Evolutionary conservation across 2,329 filamentous ascomycete genomes (phyloP).

Genomic region (Colletotrichum endophyticum): DNA sequence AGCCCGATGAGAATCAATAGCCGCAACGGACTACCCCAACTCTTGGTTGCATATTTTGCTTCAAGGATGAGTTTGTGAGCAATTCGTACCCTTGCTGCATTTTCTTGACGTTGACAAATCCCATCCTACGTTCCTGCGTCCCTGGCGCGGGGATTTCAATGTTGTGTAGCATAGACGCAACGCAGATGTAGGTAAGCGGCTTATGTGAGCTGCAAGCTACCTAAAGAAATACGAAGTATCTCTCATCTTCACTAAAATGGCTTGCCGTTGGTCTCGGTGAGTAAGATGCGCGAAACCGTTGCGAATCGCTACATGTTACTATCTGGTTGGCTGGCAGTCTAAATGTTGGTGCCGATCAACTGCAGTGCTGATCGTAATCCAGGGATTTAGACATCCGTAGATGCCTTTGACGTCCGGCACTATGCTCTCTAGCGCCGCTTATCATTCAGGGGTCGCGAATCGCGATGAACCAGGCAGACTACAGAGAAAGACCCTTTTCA

Average conservation of each 20-base stretch:
- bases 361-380: not conserved
- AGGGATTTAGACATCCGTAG: not conserved
- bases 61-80: not conserved
- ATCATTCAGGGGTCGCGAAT: not conserved
- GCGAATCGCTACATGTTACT: not conserved
- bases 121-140: not conserved
- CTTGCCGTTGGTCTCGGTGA: not conserved
- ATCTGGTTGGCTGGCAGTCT: not conserved
- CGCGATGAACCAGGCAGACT: not conserved
- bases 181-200: not conserved
- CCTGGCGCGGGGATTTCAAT: not conserved
- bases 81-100: not conserved
- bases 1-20: not conserved
- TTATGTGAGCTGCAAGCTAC: not conserved
- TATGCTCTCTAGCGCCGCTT: not conserved
- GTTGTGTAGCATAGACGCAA: not conserved
- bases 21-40: not conserved
- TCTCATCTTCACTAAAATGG: not conserved
- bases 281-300: not conserved
- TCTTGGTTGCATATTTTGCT: not conserved
- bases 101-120: not conserved
- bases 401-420: not conserved
- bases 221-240: not conserved
- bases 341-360: not conserved
- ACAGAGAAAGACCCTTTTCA: not conserved